Conservation (phyloP, 2,329 filamentous ascomycete genomes). For the Lasiodiplodia sp. region DNA sequence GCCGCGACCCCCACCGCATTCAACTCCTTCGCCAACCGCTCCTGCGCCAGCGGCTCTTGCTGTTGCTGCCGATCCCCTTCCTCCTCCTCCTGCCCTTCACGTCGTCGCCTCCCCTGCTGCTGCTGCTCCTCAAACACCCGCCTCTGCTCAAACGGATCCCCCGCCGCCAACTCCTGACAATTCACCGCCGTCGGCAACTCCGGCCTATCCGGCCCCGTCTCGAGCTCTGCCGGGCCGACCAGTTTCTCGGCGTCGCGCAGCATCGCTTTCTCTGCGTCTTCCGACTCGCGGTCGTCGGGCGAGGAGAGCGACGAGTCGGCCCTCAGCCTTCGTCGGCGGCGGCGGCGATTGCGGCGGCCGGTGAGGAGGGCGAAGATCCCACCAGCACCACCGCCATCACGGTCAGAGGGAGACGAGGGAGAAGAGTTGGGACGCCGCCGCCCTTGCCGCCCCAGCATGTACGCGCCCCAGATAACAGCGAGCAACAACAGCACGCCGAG, state of each 20-base stretch:
- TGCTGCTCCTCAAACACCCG: not conserved
- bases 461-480: not conserved
- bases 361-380: not conserved
- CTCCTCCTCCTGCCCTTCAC: not conserved
- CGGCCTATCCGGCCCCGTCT: slow-evolving; percentile 1
- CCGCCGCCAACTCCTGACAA: slow-evolving; percentile 9
- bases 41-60: not conserved
- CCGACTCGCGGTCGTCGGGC: not conserved
- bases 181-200: slow-evolving; percentile 17
- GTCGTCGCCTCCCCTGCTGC: not conserved
- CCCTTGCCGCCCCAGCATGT: not conserved
- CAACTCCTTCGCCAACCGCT: slow-evolving; percentile 1
- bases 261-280: not conserved
- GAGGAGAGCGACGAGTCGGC: not conserved
- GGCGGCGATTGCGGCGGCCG: too few species aligned
- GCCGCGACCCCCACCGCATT: not conserved
- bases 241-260: not conserved
- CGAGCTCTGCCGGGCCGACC: not conserved
- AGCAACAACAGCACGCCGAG: not conserved
- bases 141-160: not conserved
- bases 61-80: not conserved
- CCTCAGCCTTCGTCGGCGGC: too few species aligned
- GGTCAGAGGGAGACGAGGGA: too few species aligned
- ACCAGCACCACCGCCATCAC: too few species aligned
- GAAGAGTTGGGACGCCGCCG: not conserved